Evolutionary conservation across 805 yeast genomes (phyloP).

Genomic region (Clavispora vitiphila): DNA sequence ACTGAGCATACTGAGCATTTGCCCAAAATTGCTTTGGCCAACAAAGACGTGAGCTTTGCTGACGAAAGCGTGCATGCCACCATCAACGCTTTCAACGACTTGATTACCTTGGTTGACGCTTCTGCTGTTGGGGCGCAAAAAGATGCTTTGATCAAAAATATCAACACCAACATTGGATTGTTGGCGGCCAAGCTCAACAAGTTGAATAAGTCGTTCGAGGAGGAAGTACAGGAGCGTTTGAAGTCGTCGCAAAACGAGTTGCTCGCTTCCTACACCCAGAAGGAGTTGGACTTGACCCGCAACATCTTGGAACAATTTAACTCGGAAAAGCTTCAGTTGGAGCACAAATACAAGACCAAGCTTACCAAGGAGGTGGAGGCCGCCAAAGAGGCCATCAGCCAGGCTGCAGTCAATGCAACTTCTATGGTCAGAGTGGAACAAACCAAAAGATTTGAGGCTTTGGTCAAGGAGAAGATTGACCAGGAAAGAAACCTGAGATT

Average conservation of each 20-base stretch:
- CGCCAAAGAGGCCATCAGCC: conserved; percentile 56
- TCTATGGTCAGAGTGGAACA: conserved; percentile 63
- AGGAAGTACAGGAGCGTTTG: conserved; percentile 30
- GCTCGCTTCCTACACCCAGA: conserved; percentile 34
- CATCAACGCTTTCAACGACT: conserved; percentile 34
- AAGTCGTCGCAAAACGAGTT: conserved; percentile 36
- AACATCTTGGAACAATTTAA: conserved; percentile 58
- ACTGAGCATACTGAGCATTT: conserved; percentile 26
- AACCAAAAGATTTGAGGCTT: conserved; percentile 58
- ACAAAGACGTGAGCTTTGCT: conserved; percentile 16
- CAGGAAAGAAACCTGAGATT: conserved; percentile 69
- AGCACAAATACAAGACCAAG: conserved; percentile 52
- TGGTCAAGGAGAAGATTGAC: conserved; percentile 51
- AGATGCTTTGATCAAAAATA: conserved; percentile 24
- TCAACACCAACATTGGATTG: conserved; percentile 28
- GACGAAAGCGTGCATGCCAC: conserved; percentile 33
- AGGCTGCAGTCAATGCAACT: conserved; percentile 72
- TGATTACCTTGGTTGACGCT: conserved; percentile 32
- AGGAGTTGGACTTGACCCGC: conserved; percentile 55
- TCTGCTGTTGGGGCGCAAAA: conserved; percentile 20
- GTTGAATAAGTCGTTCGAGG: conserved; percentile 31
- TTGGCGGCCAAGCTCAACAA: conserved; percentile 29
- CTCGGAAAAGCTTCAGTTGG: conserved; percentile 55
- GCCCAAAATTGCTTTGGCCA: conserved; percentile 28
- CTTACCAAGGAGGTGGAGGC: conserved; percentile 63